Base-by-base conservation (phyloP, 345 rosid genomes). In the Murraya koenigii region DNA sequence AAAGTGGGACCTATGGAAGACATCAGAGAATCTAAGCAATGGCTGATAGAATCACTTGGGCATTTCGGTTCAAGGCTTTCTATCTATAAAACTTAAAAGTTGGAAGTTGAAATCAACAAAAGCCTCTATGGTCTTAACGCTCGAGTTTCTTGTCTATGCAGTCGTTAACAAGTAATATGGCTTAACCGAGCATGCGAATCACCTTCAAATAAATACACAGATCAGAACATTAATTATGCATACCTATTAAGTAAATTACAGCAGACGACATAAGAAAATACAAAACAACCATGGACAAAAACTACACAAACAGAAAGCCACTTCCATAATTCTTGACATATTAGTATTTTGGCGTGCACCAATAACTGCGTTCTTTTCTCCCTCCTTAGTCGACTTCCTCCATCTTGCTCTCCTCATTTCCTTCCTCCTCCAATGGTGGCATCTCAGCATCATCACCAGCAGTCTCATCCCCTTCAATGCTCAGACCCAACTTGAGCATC, bases 351-450 rank as follows among this genome's bases (percentile, higher is more conserved):
- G n/a, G n/a, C n/a, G n/a, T n/a, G n/a, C n/a, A n/a, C n/a, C n/a
- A n/a, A n/a, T n/a, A n/a, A n/a, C n/a, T 2, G 54, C 26, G 52
- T n/a, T 54, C 2, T 1, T 8, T 22, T 33, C 7, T 33, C 36
- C 65, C 55, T 52, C 11, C 36, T 71, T 64, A 88, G 72, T 88
- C 91, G 7, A 86, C 91, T 71, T 86, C 91, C 47, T 88, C 91
- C 91, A 88, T 88, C 76, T 86, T 86, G 82, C 91, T 88, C 82
- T 85, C 91, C 79, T 86, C 91, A 0, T 81, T 85, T 8, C 66
- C 88, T 15, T 77, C 89, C 66, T 86, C 91, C 80, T 88, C 89
- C 76, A 83, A 39, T 0, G 87, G 70, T 17, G 87, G 84, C 88
- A 88, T 86, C 8, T 86, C 89, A 7, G 72, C 61, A 56, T 80